phyloP scores from a whole-genome alignment of 2,329 filamentous ascomycete species.

The Talaromyces islandicus region DNA sequence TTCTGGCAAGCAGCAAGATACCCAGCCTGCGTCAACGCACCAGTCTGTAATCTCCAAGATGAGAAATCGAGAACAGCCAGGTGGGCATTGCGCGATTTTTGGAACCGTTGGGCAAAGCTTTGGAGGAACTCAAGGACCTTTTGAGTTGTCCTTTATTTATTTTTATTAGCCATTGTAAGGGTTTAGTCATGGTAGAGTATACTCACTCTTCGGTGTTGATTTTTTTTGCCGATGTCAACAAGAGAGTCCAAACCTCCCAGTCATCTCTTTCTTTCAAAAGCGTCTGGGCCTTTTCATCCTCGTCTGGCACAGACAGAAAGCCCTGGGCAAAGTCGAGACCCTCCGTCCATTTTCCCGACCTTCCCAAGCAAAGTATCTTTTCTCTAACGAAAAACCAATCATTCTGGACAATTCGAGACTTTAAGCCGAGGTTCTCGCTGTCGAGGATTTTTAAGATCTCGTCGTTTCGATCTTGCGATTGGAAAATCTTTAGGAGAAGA shows the following conservation, averaged over 20 bases:
- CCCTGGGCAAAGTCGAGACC: constrained; percentile 29
- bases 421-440: constrained; percentile 35
- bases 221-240: constrained; percentile 29
- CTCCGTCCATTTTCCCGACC: constrained; percentile 33
- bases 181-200: not conserved
- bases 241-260: constrained; percentile 41
- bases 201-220: constrained; percentile 30
- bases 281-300: constrained; percentile 20
- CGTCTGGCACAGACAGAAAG: constrained; percentile 30
- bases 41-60: constrained; percentile 20
- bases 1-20: constrained; percentile 31
- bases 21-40: constrained; percentile 21
- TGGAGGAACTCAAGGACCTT: constrained; percentile 29
- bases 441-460: constrained; percentile 40
- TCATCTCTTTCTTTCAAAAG: constrained; percentile 36
- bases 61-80: constrained; percentile 31
- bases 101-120: constrained; percentile 25
- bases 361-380: constrained; percentile 33
- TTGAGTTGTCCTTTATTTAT: constrained; percentile 22
- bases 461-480: constrained; percentile 31
- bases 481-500: constrained; percentile 39
- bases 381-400: constrained; percentile 37
- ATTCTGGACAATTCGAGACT: constrained; percentile 37
- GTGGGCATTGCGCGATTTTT: constrained; percentile 38
- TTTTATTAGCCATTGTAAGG: not conserved